Evolutionary conservation across 352 stramenopile genomes (phyloP), one percentile per base, ranked within the genome.

Genomic region (Globisporangium iwayamae): DNA sequence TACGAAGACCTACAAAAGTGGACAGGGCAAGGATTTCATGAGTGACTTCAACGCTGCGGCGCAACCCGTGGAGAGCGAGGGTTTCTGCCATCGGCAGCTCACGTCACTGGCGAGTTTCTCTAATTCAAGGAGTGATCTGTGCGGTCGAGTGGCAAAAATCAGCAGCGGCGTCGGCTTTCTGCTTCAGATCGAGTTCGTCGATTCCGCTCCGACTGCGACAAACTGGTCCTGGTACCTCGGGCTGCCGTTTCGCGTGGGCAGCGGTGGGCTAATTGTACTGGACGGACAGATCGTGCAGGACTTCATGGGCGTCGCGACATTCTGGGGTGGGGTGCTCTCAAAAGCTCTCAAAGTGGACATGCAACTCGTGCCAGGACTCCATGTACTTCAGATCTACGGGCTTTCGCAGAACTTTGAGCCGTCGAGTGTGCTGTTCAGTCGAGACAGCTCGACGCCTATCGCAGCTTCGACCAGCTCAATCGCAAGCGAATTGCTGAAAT

Each of bases 171-270:
- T 85, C 10, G 70, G 62, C 0, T 85, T 87, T 67, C 58, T 74
- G 1, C 28, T 87, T 7, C 67, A 79, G 39, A 76, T 87, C 25
- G 73, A 85, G n/a, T 71, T 87, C 38, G 60, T 82, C 20, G 78
- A 87, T 47, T 67, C 72, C 16, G 78, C 66, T 54, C 41, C 68
- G 3, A 66, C 68, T 10, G 48, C 55, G 46, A 78, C 74, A 28
- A 68, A 46, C 34, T 87, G 79, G 79, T 81, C 72, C 43, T 89
- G 77, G 77, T 84, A 75, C 32, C 61, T 89, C 2, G 79, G 79
- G 5, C 60, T 89, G 9, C 79, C 79, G 14, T 83, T 87, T 53
- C 79, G 79, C n/a, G 62, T 61, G 32, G 77, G 79, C 2, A 75
- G 75, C 52, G 79, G 77, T 22, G 75, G 69, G 41, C 60, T 84